These are phyloP conservation scores for Paraconiothyrium brasiliense DNA, from an alignment of 2,329 filamentous ascomycete species.

Conservation along the genomic window DNA sequence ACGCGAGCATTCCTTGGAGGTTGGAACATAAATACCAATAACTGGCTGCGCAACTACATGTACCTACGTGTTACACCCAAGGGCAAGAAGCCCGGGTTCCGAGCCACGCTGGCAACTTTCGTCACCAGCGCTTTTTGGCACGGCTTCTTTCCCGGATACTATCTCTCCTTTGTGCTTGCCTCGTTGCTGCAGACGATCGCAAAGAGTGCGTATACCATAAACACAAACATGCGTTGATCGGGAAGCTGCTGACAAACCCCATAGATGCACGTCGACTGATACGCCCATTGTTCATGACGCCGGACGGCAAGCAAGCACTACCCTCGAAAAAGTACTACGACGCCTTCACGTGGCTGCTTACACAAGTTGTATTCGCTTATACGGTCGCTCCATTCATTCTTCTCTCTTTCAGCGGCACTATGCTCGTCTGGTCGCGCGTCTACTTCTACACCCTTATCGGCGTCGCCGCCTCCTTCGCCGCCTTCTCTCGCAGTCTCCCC, in stretches of 20 bases:
- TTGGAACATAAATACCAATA: conserved; percentile 99
- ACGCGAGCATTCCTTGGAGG: conserved; percentile 88
- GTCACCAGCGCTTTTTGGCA: conserved; percentile 97
- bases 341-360: conserved; percentile 75
- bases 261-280: conserved; percentile 87
- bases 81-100: conserved; percentile 95
- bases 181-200: conserved; percentile 92
- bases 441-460: conserved; percentile 87
- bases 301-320: conserved; percentile 66
- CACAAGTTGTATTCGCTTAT: conserved; percentile 86
- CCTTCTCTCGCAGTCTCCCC: conserved; percentile 85
- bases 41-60: conserved; percentile 95
- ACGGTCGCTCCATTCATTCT: conserved; percentile 85
- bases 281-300: conserved; percentile 90
- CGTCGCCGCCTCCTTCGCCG: conserved; percentile 70
- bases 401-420: conserved; percentile 74
- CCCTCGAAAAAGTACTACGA: conserved; percentile 88
- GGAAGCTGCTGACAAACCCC: conserved; percentile 15
- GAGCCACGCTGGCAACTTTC: conserved; percentile 93
- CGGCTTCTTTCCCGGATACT: conserved; percentile 97
- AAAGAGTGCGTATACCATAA: conserved; percentile 75
- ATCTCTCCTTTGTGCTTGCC: conserved; percentile 86
- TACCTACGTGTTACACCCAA: conserved; percentile 94
- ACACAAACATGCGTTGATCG: neutral
- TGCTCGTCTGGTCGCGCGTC: conserved; percentile 82